Evolutionary conservation across 345 rosid genomes (phyloP).

Genomic region (Salix udensis): DNA sequence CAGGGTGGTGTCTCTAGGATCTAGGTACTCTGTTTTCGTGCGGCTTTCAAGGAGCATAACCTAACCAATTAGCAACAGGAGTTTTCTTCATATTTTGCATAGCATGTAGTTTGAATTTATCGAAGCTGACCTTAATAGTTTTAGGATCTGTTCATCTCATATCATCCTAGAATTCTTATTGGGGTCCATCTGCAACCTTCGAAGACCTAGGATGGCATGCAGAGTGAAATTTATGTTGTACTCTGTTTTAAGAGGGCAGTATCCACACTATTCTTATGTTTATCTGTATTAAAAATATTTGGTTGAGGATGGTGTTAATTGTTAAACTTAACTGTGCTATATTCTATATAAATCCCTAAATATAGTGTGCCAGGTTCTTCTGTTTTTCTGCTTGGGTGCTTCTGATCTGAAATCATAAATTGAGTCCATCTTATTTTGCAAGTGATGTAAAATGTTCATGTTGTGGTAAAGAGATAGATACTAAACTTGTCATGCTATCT

Average conservation of each 20-base stretch:
- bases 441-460: neutral
- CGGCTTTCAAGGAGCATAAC: conserved; percentile 5
- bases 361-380: neutral
- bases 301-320: neutral
- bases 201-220: conserved; percentile 10
- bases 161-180: conserved; percentile 11
- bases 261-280: conserved; percentile 1
- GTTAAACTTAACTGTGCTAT: neutral
- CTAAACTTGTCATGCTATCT: neutral
- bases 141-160: conserved; percentile 12
- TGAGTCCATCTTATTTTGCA: neutral
- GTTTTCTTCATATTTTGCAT: conserved; percentile 1
- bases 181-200: conserved; percentile 5
- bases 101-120: conserved; percentile 19
- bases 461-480: neutral
- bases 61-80: conserved; percentile 24
- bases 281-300: neutral
- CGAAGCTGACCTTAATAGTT: conserved; percentile 13
- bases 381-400: neutral
- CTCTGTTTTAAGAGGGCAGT: conserved; percentile 20
- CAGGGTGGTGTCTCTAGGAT: conserved; percentile 16
- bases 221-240: conserved; percentile 17
- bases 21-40: neutral
- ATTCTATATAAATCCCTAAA: neutral
- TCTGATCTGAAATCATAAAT: neutral